Percentiles rank a stretch among this genome's conserved stretches.
Conservation (phyloP, 768 basidiomycete genomes). For the Kondoa malvinella region DNA sequence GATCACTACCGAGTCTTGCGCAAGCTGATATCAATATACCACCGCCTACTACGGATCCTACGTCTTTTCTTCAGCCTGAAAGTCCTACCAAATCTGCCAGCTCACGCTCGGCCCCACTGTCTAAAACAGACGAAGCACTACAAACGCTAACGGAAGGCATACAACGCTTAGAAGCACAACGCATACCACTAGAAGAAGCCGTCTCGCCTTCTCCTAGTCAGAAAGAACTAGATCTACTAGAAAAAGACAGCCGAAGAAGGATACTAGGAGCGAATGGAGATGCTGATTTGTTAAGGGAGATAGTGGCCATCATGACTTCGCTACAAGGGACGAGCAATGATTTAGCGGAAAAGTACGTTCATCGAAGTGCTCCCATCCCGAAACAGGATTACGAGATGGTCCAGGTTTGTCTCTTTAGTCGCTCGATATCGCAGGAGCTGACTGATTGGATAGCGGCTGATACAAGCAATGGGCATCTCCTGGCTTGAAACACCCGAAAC, state of each 20-base stretch:
- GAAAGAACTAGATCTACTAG: not conserved
- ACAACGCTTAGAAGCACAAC: no score
- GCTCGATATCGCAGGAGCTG: not conserved
- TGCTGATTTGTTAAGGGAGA: not conserved
- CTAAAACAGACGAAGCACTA: no score
- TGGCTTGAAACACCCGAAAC: slow-evolving; percentile 9
- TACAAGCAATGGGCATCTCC: slow-evolving; percentile 16
- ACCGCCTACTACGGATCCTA: no score
- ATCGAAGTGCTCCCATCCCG: slow-evolving; percentile 4
- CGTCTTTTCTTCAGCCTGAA: no score
- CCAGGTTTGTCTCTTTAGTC: slow-evolving; percentile 2
- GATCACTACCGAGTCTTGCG: no score
- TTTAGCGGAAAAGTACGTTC: slow-evolving; percentile 9
- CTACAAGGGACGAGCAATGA: not conserved
- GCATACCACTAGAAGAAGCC: no score
- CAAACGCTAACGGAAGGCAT: no score
- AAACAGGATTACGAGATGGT: slow-evolving; percentile 6
- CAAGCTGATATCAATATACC: no score
- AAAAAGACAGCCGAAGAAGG: not conserved
- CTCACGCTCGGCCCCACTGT: no score
- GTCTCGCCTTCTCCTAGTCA: no score
- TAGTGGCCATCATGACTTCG: not conserved
- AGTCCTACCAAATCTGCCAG: no score
- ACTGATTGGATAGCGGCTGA: not conserved
- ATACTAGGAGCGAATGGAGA: not conserved